Evolutionary conservation across 2,329 filamentous ascomycete genomes (phyloP).

Genomic region (Diplodia sapinea): DNA sequence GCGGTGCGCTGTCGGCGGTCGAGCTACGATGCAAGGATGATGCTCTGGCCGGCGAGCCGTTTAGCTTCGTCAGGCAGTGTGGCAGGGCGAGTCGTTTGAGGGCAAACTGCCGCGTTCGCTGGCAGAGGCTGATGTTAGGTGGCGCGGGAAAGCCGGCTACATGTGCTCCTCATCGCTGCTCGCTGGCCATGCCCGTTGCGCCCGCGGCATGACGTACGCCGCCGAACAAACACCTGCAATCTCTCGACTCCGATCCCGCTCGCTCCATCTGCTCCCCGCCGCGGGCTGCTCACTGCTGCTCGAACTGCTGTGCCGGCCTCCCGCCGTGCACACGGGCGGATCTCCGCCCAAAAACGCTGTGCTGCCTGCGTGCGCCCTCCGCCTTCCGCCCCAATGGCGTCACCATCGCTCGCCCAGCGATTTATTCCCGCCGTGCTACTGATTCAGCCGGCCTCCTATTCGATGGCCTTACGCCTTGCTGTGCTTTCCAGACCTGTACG

Average conservation of each 20-base stretch:
- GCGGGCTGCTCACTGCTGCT: background rate
- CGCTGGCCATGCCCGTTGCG: background rate
- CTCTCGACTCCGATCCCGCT: constrained; percentile 15
- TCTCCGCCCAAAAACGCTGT: constrained; percentile 12
- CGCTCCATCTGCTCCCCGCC: background rate
- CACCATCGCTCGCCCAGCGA: background rate
- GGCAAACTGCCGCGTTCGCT: background rate
- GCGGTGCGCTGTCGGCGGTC: constrained; percentile 26
- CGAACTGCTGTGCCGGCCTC: background rate
- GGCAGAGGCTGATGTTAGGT: constrained; percentile 11
- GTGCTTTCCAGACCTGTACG: background rate
- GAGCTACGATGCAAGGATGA: constrained; percentile 19
- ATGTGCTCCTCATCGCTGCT: constrained; percentile 14
- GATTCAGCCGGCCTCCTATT: constrained; percentile 10
- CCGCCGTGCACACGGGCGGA: constrained; percentile 21
- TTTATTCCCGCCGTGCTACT: constrained; percentile 1
- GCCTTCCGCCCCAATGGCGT: constrained; percentile 7
- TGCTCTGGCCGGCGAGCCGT: constrained; percentile 8
- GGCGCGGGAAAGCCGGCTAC: constrained; percentile 24
- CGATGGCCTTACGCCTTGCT: background rate
- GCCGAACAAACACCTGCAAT: constrained; percentile 10
- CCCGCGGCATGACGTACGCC: constrained; percentile 16
- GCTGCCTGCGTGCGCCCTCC: background rate
- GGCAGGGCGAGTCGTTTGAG: background rate
- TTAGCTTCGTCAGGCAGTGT: background rate